A percentile compares a stretch with the other conserved stretches of the same genome.
phyloP scores from a whole-genome alignment of 768 basidiomycete genomes.

The Favolaschia claudopus region DNA sequence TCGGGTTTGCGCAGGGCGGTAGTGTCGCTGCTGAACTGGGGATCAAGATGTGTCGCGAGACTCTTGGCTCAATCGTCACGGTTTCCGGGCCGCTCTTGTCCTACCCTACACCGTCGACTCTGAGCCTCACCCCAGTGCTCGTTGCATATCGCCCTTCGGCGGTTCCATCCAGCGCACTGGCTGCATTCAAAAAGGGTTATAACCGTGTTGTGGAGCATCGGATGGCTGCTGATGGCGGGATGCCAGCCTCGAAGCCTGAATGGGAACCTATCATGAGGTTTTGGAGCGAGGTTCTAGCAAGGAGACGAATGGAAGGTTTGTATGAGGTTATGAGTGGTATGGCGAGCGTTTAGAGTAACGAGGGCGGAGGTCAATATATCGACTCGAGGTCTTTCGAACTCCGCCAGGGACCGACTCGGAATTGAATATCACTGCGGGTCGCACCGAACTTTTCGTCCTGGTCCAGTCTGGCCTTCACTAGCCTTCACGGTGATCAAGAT shows the following conservation, averaged over 20 bases:
- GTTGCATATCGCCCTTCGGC: constrained; percentile 61
- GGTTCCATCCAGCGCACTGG: constrained; percentile 52
- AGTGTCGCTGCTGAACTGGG: constrained; percentile 76
- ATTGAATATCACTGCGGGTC: too few relatives aligned
- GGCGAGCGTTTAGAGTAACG: background rate
- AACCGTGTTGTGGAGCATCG: constrained; percentile 55
- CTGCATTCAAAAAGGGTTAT: constrained; percentile 70
- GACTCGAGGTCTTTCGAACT: too few relatives aligned
- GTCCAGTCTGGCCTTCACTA: too few relatives aligned
- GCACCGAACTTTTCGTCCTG: too few relatives aligned
- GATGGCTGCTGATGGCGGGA: constrained; percentile 58
- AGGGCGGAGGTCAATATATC: background rate
- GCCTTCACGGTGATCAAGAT: too few relatives aligned
- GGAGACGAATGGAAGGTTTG: constrained; percentile 64
- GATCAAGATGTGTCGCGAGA: constrained; percentile 60
- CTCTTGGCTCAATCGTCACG: constrained; percentile 72
- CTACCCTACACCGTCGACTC: constrained; percentile 66
- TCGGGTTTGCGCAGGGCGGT: constrained; percentile 91
- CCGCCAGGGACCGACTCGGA: too few relatives aligned
- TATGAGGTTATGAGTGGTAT: constrained; percentile 71
- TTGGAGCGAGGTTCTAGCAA: constrained; percentile 76
- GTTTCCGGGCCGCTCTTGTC: constrained; percentile 81
- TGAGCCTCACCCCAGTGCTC: constrained; percentile 68
- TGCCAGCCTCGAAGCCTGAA: constrained; percentile 79
- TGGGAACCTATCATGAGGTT: constrained; percentile 89